phyloP scores from a whole-genome alignment of 305 asterid genomes.

The Vinca major region DNA sequence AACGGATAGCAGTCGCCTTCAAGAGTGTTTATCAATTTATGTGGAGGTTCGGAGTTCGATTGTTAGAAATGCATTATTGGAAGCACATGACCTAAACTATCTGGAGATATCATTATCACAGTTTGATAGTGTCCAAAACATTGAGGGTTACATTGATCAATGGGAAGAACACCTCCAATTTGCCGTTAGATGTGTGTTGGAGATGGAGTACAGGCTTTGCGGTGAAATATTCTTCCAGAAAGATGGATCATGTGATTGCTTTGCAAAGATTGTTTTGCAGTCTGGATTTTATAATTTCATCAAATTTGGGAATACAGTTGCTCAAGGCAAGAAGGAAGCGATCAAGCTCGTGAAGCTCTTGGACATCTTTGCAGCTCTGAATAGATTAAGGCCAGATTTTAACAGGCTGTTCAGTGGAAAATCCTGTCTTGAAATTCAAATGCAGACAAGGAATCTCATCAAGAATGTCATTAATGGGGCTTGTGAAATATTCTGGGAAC shows the following conservation, averaged over 20 bases:
- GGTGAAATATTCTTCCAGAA: conserved; percentile 32
- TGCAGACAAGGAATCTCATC: conserved; percentile 52
- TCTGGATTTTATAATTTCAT: conserved; percentile 53
- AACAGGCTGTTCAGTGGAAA: conserved; percentile 63
- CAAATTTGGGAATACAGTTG: conserved; percentile 40
- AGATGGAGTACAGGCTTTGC: conserved; percentile 54
- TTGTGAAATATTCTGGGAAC: conserved; percentile 57
- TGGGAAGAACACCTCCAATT: conserved; percentile 68
- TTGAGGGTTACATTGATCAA: conserved; percentile 39
- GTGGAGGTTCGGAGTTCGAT: conserved; percentile 43
- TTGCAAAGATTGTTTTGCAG: conserved; percentile 41
- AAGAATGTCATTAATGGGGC: conserved; percentile 52
- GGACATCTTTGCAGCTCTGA: conserved; percentile 57
- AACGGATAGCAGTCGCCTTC: conserved; percentile 36
- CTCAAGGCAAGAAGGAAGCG: conserved; percentile 73
- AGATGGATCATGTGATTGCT: conserved; percentile 40
- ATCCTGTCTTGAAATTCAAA: conserved; percentile 43
- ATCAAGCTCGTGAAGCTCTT: conserved; percentile 61
- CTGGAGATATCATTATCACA: conserved; percentile 47
- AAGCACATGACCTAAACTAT: conserved; percentile 36
- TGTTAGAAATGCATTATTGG: conserved; percentile 28
- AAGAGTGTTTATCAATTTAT: conserved; percentile 39
- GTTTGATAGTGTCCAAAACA: conserved; percentile 38
- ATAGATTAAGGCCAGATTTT: conserved; percentile 54
- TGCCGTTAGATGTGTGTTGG: conserved; percentile 44